Evolutionary conservation across 2,329 filamentous ascomycete species (phyloP).

Genomic region (Orbilia blumenaviensis): DNA sequence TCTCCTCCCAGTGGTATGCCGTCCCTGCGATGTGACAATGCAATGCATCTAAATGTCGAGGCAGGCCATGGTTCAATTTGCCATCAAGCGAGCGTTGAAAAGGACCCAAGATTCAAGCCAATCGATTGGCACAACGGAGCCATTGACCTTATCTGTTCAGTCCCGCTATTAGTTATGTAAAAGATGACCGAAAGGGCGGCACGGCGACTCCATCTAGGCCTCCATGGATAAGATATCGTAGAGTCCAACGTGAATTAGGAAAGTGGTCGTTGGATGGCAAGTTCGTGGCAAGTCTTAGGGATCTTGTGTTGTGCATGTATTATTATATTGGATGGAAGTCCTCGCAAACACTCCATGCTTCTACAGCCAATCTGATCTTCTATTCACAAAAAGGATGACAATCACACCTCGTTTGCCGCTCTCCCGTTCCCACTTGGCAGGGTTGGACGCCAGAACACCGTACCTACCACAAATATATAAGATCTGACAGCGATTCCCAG

Average conservation of each 20-base stretch:
- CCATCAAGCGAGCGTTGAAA: slow-evolving; percentile 33
- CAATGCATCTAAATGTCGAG: slow-evolving; percentile 14
- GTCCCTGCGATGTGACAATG: slow-evolving; percentile 23
- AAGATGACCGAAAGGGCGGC: slow-evolving; percentile 26
- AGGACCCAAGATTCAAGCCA: slow-evolving; percentile 16
- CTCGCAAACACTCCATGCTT: slow-evolving; percentile 6
- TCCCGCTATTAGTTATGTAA: slow-evolving; percentile 32
- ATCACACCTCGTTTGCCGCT: slow-evolving; percentile 48
- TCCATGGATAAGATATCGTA: slow-evolving; percentile 27
- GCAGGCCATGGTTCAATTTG: slow-evolving; percentile 40
- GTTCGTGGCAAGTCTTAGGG: slow-evolving; percentile 21
- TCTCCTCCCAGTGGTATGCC: slow-evolving; percentile 1
- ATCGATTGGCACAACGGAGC: slow-evolving; percentile 16
- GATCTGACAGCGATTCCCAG: slow-evolving; percentile 46
- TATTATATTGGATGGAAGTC: slow-evolving; percentile 29
- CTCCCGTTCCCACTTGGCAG: slow-evolving; percentile 26
- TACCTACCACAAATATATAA: slow-evolving; percentile 51
- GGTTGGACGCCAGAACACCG: neutral
- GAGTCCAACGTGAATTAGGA: slow-evolving; percentile 40
- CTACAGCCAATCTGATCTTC: slow-evolving; percentile 15
- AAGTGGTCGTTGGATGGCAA: slow-evolving; percentile 39
- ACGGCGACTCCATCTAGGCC: slow-evolving; percentile 34
- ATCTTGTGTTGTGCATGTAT: slow-evolving; percentile 30
- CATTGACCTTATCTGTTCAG: slow-evolving; percentile 21
- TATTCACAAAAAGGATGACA: slow-evolving; percentile 9